Evolutionary conservation across 2,329 filamentous ascomycete genomes (phyloP), one percentile per base, ranked within the genome.

Genomic region (Teratosphaeriaceae sp.): DNA sequence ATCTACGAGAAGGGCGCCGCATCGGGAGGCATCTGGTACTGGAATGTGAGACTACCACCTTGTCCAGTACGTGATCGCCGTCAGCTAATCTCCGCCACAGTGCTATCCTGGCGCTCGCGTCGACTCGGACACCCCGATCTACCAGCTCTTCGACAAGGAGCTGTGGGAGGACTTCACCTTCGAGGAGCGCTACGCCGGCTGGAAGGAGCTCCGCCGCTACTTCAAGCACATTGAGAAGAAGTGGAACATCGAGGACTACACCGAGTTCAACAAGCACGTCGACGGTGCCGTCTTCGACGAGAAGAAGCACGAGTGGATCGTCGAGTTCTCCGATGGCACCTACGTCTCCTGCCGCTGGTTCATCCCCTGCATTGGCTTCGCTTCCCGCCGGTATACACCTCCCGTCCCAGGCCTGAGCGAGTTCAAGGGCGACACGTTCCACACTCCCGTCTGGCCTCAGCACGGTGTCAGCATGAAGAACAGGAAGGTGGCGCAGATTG

Each of bases 401-500:
- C 68, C 75, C 34, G 80, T 75, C 71, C 68, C 71, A 3, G 78
- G 79, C 12, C 69, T 81, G 50, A 69, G 76, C 21, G 72, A 69
- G 36, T 84, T 80, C 67, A 69, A 76, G 43, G 80, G 80, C 13
- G 59, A 71, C 13, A 67, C 80, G 3, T 74, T 16, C 52, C 78
- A 30, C 61, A 70, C 34, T 58, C 81, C 40, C 72, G 71, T 58
- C 76, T 79, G 55, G 76, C 80, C 51, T 67, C 66, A 43, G 63
- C 70, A 16, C 2, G 66, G 73, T 3, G 65, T 82, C 16, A 67
- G 74, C 41, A 69, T 80, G 16, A 69, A 69, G 35, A 71, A 70
- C 33, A 83, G 83, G 59, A 68, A 72, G 9, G 72, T 78, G 39
- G 80, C 73, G 11, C 71, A 83, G 40, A 75, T 84, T 26, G 80